These are phyloP conservation scores for Takashimella koratensis DNA, from an alignment of 1,284 basidiomycete genomes.

Conservation along the genomic window DNA sequence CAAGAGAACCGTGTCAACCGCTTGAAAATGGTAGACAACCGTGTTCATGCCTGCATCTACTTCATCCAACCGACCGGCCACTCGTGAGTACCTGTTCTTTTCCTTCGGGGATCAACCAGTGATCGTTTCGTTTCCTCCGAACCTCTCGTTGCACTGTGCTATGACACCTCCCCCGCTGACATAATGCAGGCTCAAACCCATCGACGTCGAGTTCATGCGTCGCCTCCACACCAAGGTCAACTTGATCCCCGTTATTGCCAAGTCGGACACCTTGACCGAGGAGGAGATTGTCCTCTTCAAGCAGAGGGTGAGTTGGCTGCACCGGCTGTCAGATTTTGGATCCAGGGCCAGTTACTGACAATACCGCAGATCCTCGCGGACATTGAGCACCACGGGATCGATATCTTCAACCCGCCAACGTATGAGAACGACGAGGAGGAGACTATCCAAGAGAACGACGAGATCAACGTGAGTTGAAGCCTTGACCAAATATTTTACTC, in stretches of 20 bases:
- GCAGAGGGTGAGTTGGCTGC: constrained; percentile 69
- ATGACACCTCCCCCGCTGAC: too few relatives aligned
- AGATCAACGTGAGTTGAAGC: constrained; percentile 63
- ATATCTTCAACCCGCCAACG: constrained; percentile 91
- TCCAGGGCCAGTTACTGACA: too few relatives aligned
- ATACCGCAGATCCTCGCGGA: constrained; percentile 84
- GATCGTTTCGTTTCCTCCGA: too few relatives aligned
- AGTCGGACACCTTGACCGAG: constrained; percentile 92
- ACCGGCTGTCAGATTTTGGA: background rate
- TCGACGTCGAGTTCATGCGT: constrained; percentile 97
- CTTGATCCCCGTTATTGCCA: constrained; percentile 93
- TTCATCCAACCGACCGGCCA: constrained; percentile 98
- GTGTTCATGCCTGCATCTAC: constrained; percentile 74
- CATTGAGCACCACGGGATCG: constrained; percentile 87
- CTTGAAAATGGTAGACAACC: constrained; percentile 49
- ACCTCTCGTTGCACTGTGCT: too few relatives aligned
- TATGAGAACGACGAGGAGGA: constrained; percentile 98
- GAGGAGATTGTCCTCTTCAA: constrained; percentile 91
- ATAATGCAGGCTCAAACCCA: constrained; percentile 74
- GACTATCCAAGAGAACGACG: constrained; percentile 88
- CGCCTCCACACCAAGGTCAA: constrained; percentile 94
- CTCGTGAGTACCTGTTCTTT: constrained; percentile 61
- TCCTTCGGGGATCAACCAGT: too few relatives aligned
- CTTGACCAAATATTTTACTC: background rate
- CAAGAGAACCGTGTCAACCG: constrained; percentile 95